A percentile compares a stretch with the other conserved stretches of the same genome.
Evolutionary conservation across 2,329 filamentous ascomycete species (phyloP).

Genomic region (Didymella arachidicola): DNA sequence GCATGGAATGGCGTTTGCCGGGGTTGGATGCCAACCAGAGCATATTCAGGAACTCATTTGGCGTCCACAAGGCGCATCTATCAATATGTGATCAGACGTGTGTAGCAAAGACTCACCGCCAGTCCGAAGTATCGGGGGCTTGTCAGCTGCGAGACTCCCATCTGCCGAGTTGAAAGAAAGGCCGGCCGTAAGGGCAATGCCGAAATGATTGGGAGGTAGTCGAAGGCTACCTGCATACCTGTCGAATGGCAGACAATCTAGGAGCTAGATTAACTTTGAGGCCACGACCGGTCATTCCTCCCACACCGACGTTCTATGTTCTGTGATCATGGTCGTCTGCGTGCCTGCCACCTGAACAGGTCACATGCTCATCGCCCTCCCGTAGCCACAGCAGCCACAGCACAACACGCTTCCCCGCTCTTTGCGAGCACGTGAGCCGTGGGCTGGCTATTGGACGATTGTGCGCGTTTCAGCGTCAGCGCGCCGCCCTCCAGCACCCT

Average conservation of each 20-base stretch:
- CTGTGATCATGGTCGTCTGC: neutral
- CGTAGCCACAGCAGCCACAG: slow-evolving; percentile 6
- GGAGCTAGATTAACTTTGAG: too few relatives aligned
- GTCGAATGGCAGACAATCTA: too few relatives aligned
- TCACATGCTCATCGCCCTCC: neutral
- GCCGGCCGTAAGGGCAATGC: too few relatives aligned
- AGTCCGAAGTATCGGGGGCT: neutral
- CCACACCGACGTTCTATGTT: too few relatives aligned
- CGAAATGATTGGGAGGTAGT: too few relatives aligned
- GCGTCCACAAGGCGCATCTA: slow-evolving; percentile 20
- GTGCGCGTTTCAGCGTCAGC: slow-evolving; percentile 9
- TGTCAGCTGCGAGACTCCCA: neutral
- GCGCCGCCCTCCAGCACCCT: slow-evolving; percentile 1
- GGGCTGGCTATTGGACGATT: slow-evolving; percentile 10
- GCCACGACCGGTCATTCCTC: too few relatives aligned
- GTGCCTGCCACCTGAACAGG: neutral
- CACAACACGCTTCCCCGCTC: slow-evolving; percentile 18
- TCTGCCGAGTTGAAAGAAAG: too few relatives aligned
- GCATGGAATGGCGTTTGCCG: slow-evolving; percentile 21
- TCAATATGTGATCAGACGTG: slow-evolving; percentile 7
- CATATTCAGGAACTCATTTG: slow-evolving; percentile 5
- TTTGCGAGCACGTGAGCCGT: slow-evolving; percentile 11
- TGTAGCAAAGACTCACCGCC: neutral
- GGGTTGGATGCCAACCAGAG: slow-evolving; percentile 11
- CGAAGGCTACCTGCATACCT: too few relatives aligned